Base-by-base conservation (phyloP, 83 land plant genomes). In the Picea mariana region DNA sequence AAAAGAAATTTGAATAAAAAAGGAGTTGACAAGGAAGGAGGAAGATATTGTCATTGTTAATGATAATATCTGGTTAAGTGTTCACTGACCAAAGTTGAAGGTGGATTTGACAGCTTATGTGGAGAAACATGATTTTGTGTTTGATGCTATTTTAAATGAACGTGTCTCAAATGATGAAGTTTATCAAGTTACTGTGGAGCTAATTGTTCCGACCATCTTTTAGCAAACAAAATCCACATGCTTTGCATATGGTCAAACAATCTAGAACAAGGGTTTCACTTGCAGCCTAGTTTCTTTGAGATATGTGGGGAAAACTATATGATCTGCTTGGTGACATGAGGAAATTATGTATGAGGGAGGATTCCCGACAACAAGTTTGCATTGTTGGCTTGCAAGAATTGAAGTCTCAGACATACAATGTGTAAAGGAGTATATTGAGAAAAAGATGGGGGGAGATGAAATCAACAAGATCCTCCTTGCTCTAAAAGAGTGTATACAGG, bases 161-260 rank as follows among this genome's bases (percentile, higher is more conserved):
- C 83, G 88, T 77, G 99, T 96, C 23, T 91, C 91, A 4, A 98
- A 96, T 88, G 97, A 98, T 86, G 99, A 98, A 91, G 99, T 97
- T 60, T 97, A 97, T 80, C 90, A 87, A 77, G 92, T 89, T 38
- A 97, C 99, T 15, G 99, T 97, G 81, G 98, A 94, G 81, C 99
- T 98, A 21, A 95, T 97, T 81, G 91, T 97, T 75, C 99, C 98
- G 13, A 87, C 94, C 38, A 93, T 97, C 55, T 97, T 97, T 84
- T 89, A 93, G 79, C 93, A 95, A 2, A 97, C 98, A 6, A 97
- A 97, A 77, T 98, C 98, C 72, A 97, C 99, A 26, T 97, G 99
- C 85, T 97, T 97, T 91, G 99, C 99, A 49, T 97, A 97, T 88
- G 99, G 99, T 21, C 99, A 97, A 90, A 97, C 99, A 90, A 97